Evolutionary conservation across 441 rosid species (phyloP).

Genomic region (Erodium chrysanthum): DNA sequence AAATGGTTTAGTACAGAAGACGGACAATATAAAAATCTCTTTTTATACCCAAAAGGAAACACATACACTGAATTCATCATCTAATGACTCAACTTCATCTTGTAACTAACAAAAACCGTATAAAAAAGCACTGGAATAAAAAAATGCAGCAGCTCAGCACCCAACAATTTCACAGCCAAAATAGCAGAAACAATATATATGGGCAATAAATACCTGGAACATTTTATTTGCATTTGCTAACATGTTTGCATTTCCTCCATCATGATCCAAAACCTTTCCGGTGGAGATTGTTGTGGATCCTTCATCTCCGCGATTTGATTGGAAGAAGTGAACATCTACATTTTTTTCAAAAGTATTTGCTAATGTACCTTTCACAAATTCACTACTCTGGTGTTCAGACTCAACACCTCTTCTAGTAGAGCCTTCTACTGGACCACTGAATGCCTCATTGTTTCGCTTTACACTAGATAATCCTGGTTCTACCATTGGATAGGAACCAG

Average conservation of each 20-base stretch:
- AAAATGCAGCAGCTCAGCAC: neutral
- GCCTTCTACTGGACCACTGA: conserved; percentile 4
- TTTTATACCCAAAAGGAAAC: neutral
- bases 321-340: conserved; percentile 25
- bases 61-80: neutral
- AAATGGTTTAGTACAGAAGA: neutral
- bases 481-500: conserved; percentile 32
- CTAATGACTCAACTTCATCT: neutral
- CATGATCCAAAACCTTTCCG: conserved; percentile 41
- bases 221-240: conserved; percentile 36
- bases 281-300: conserved; percentile 25
- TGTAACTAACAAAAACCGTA: neutral
- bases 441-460: conserved; percentile 15
- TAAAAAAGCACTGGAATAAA: neutral
- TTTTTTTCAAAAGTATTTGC: conserved; percentile 22
- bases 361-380: conserved; percentile 14
- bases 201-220: conserved; percentile 35
- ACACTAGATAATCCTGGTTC: conserved; percentile 36
- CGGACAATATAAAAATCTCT: neutral
- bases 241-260: conserved; percentile 38
- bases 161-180: neutral
- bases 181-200: neutral
- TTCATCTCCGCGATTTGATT: conserved; percentile 34
- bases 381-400: conserved; percentile 24
- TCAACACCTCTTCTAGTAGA: conserved; percentile 2